Base-by-base conservation (phyloP, 257 asterid genomes). In the Nicotiana sylvestris region DNA sequence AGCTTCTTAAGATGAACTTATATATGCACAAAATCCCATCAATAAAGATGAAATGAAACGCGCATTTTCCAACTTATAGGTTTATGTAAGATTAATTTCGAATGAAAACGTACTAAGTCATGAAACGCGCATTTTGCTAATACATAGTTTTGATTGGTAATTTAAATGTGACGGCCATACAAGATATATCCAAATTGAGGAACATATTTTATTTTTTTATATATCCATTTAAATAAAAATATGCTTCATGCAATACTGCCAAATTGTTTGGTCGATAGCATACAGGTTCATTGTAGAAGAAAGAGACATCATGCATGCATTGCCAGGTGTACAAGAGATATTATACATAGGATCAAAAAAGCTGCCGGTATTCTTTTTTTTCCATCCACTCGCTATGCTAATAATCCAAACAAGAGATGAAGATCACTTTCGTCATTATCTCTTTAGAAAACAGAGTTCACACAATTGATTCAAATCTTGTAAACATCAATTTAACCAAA, bases 241-340 rank as follows among this genome's bases (percentile, higher is more conserved):
- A 62, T 27, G 13, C 2, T 39, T 69, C 29, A 10, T 43, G 25
- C 30, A 27, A 46, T 49, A 15, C 62, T 49, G 25, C 16, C 80
- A 74, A 74, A 74, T 49, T 49, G 49, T 74, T 57, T 49, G 43
- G 43, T 25, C 30, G 12, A 46, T 74, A 61, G 64, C 25, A 61
- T 21, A 61, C 25, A 61, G 15, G 0, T 7, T 49, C 43, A 74
- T 5, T 74, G 62, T 49, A 49, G 39, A 49, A 25, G 61, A 58
- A 27, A 81, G 37, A 68, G 69, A 82, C 76, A 81, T 33, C 53
- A 55, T 81, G 79, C 87, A 81, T 83, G 85, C 81, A 53, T 15
- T 67, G 84, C 83, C 82, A 83, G 21, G 72, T 81, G 81, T 77
- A 66, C 32, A 37, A 13, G 53, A 70, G 86, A 79, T 37, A 32